Conservation (phyloP, 1,284 basidiomycete species). For the Ganoderma boninense region DNA sequence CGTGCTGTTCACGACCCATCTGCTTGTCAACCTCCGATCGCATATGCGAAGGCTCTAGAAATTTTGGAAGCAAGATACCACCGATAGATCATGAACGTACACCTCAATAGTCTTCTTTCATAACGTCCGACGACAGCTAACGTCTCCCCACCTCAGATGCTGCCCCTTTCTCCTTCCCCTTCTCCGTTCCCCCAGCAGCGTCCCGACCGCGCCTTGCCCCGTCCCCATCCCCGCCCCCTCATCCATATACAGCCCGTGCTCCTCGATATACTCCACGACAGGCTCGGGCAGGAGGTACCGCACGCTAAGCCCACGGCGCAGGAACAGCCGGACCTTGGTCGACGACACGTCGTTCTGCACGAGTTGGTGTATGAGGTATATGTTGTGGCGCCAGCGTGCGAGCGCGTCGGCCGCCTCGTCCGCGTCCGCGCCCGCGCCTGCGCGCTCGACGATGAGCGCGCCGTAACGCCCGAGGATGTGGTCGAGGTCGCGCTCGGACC, state of each 20-base stretch:
- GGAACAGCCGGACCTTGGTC: conserved; percentile 92
- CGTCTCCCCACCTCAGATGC: conserved; percentile 3
- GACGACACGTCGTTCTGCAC: conserved; percentile 99
- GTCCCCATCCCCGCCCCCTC: conserved; percentile 50
- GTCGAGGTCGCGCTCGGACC: conserved; percentile 95
- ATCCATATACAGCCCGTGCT: conserved; percentile 77
- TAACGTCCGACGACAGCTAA: neutral
- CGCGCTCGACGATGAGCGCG: conserved; percentile 94
- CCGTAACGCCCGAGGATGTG: conserved; percentile 97
- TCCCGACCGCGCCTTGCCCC: too few relatives aligned
- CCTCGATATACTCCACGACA: conserved; percentile 96
- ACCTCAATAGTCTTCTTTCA: neutral
- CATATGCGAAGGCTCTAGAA: conserved; percentile 3
- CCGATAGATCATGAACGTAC: conserved; percentile 14
- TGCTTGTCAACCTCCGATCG: too few relatives aligned
- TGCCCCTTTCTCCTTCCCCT: conserved; percentile 48
- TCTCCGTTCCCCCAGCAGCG: conserved; percentile 46
- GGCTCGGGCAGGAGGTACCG: conserved; percentile 92
- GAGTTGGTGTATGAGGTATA: conserved; percentile 93
- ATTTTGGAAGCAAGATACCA: conserved; percentile 5
- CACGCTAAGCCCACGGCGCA: conserved; percentile 92
- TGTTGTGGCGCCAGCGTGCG: conserved; percentile 87
- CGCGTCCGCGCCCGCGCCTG: conserved; percentile 94
- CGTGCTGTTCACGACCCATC: neutral
- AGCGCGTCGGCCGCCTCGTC: conserved; percentile 81